These are phyloP conservation scores for Haplosporangium gracile DNA, from an alignment of 192 early-diverging fungal species.

Conservation along the genomic window DNA sequence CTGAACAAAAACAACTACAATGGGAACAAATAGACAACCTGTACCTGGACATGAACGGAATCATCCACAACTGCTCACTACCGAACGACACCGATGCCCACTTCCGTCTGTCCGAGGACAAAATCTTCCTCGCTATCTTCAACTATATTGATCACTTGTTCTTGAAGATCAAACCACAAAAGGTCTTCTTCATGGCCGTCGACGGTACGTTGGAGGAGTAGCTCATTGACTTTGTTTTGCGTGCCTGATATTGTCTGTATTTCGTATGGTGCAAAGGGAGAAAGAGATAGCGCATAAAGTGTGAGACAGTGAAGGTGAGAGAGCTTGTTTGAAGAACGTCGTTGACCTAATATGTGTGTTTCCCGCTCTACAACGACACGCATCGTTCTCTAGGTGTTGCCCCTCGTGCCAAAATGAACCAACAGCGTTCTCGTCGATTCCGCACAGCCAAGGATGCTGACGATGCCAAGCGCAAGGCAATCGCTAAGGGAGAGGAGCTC, in stretches of 20 bases:
- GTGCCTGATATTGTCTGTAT: no score
- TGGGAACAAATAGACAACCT: slow-evolving; percentile 81
- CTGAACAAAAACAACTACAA: background rate
- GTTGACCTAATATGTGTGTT: background rate
- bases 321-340: background rate
- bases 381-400: slow-evolving; percentile 77
- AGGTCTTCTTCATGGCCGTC: slow-evolving; percentile 95
- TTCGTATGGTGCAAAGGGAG: background rate
- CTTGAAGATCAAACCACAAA: slow-evolving; percentile 91
- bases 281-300: background rate
- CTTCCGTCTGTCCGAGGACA: slow-evolving; percentile 91
- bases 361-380: background rate
- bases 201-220: slow-evolving; percentile 65
- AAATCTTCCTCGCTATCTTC: slow-evolving; percentile 95
- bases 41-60: slow-evolving; percentile 99
- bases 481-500: slow-evolving; percentile 78
- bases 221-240: background rate
- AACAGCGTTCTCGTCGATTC: slow-evolving; percentile 97
- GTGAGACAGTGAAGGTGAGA: background rate
- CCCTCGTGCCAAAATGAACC: slow-evolving; percentile 99
- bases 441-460: slow-evolving; percentile 90
- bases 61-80: slow-evolving; percentile 97
- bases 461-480: slow-evolving; percentile 72
- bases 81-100: slow-evolving; percentile 90
- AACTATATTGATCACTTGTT: slow-evolving; percentile 97